Percentiles rank a stretch among this genome's conserved stretches.
Evolutionary conservation across 163 green algal species (phyloP).

Genomic region (Scenedesmus sp.): DNA sequence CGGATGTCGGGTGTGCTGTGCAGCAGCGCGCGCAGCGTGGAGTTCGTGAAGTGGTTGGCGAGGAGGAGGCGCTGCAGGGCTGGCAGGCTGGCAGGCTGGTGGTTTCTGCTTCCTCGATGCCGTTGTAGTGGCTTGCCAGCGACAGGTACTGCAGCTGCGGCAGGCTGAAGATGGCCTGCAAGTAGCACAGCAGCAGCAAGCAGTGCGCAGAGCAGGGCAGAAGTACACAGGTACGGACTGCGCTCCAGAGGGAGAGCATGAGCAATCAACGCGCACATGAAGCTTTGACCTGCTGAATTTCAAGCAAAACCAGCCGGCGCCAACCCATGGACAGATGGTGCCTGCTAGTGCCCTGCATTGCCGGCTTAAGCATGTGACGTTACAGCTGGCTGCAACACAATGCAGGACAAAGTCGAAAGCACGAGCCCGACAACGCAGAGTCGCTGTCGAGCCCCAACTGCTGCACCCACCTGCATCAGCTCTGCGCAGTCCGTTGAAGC

Average conservation of each 20-base stretch:
- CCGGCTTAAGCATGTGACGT: no score
- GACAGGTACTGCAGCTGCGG: constrained; percentile 11
- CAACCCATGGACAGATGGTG: no score
- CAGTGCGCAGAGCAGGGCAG: not conserved
- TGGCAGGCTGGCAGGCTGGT: not conserved
- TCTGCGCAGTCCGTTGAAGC: not conserved
- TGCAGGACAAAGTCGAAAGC: no score
- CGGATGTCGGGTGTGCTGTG: not conserved
- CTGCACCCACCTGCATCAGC: constrained; percentile 2
- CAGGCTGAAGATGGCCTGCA: constrained; percentile 24
- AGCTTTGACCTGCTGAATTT: no score
- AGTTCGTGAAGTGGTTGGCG: constrained; percentile 37
- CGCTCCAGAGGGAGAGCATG: no score
- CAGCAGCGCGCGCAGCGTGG: not conserved
- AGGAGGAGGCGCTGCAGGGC: not conserved
- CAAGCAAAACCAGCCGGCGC: no score
- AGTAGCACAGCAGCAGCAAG: not conserved
- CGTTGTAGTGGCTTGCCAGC: constrained; percentile 25
- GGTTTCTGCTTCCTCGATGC: constrained; percentile 12
- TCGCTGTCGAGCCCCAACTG: not conserved
- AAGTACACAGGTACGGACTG: no score
- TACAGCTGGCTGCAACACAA: not conserved
- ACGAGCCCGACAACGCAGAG: no score
- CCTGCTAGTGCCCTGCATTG: no score
- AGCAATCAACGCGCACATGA: no score